A percentile compares a stretch with the other conserved stretches of the same genome.
Conservation (phyloP, 2,329 filamentous ascomycete species). For the Cryphonectria nitschkei region DNA sequence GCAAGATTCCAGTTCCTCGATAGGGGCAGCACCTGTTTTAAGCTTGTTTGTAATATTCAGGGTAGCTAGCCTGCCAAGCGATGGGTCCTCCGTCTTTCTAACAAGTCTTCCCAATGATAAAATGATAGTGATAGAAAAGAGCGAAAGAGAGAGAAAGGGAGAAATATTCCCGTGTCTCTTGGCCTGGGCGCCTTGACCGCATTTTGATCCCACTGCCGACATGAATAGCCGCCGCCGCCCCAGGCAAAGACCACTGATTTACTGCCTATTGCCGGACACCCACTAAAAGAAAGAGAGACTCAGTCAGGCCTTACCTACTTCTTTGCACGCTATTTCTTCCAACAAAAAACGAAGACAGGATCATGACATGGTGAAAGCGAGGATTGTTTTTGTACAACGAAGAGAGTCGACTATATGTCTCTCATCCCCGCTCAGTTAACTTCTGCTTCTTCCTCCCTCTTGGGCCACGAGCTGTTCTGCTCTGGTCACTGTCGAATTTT, state of each 20-base stretch:
- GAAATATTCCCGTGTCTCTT: neutral
- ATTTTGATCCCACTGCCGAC: slow-evolving; percentile 1
- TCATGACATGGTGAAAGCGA: neutral
- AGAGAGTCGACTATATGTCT: neutral
- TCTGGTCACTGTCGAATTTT: neutral
- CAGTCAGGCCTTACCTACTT: neutral
- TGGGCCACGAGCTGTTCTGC: neutral
- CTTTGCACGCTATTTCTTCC: neutral
- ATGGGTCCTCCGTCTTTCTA: neutral
- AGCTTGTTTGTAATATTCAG: too few species aligned
- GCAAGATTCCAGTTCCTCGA: too few species aligned
- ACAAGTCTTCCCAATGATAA: neutral
- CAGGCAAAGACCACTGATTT: neutral
- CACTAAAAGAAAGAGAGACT: neutral
- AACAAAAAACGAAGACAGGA: neutral
- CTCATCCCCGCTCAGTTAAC: neutral
- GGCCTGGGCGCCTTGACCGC: neutral
- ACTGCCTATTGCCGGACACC: neutral
- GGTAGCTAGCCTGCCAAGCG: neutral
- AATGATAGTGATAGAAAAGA: neutral
- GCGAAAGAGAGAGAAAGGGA: neutral
- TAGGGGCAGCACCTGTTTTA: too few species aligned
- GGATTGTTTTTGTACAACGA: neutral
- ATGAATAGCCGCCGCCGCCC: neutral
- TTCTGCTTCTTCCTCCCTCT: neutral